Evolutionary conservation across 208 protist genomes (phyloP).

Genomic region (Leishmania braziliensis): DNA sequence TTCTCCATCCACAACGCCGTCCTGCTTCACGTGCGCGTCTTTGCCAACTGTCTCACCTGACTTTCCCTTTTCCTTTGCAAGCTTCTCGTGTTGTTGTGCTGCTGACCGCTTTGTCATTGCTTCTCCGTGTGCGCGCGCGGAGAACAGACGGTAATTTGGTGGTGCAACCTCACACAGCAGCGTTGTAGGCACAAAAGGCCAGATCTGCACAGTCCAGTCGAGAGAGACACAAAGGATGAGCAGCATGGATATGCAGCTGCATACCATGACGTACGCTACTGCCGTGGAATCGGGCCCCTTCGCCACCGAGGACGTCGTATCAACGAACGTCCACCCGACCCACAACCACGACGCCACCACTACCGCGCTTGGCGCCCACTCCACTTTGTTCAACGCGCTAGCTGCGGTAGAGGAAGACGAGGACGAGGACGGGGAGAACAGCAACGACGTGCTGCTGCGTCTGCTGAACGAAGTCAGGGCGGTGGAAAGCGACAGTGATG

Average conservation of each 20-base stretch:
- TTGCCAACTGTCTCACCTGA: background rate
- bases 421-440: slow-evolving; percentile 35
- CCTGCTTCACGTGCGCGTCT: background rate
- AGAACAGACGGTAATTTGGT: background rate
- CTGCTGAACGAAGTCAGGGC: slow-evolving; percentile 53
- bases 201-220: no score
- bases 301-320: slow-evolving; percentile 24
- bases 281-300: slow-evolving; percentile 5
- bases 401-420: slow-evolving; percentile 15
- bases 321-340: slow-evolving; percentile 14
- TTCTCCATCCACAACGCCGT: background rate
- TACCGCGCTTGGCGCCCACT: slow-evolving; percentile 9
- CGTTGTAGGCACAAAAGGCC: background rate
- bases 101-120: background rate
- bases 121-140: background rate
- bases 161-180: background rate
- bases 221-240: background rate
- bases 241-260: slow-evolving; percentile 7
- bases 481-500: slow-evolving; percentile 31
- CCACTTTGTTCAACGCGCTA: slow-evolving; percentile 23
- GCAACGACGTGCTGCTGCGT: slow-evolving; percentile 41
- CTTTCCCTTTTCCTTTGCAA: slow-evolving; percentile 8
- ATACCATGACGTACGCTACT: slow-evolving; percentile 6
- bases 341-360: slow-evolving; percentile 9
- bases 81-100: background rate